Conservation (phyloP, 225 moss, liverwort and hornwort genomes). For the Pseudoscleropodium purum region DNA sequence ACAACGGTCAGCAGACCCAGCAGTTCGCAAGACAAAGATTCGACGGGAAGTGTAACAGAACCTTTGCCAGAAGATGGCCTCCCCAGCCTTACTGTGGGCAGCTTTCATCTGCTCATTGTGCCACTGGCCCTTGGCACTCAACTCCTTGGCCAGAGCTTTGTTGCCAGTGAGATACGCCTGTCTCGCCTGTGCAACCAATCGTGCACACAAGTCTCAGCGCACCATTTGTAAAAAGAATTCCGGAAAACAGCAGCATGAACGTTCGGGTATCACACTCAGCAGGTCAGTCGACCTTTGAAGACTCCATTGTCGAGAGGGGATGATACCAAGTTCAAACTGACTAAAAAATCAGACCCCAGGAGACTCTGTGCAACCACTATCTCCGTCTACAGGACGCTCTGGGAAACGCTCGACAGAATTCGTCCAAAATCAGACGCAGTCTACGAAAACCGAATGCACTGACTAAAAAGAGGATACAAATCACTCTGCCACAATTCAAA, state of each 20-base stretch:
- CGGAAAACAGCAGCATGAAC: not conserved
- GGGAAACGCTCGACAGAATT: not conserved
- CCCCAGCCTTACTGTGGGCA: slow-evolving; percentile 56
- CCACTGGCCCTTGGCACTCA: slow-evolving; percentile 62
- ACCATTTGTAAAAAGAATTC: not conserved
- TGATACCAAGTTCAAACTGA: not conserved
- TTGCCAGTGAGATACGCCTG: slow-evolving; percentile 58
- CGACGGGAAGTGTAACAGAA: not conserved
- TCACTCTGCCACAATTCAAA: not conserved
- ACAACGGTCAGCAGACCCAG: not conserved
- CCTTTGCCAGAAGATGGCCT: slow-evolving; percentile 65
- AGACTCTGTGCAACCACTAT: not conserved
- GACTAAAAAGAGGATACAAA: not conserved
- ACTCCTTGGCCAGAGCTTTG: slow-evolving; percentile 57
- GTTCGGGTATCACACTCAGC: not conserved
- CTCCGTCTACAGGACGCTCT: not conserved
- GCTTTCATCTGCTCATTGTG: slow-evolving; percentile 64
- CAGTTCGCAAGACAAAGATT: not conserved
- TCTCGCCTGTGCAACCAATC: slow-evolving; percentile 27
- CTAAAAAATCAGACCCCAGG: not conserved
- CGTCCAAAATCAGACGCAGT: not conserved
- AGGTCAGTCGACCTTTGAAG: not conserved
- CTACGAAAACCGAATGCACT: not conserved
- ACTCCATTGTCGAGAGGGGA: not conserved
- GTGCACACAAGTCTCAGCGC: not conserved